Percentiles rank a stretch among this genome's conserved stretches.
phyloP scores from a whole-genome alignment of 2,329 filamentous ascomycete genomes.

The Cyphellophora attinorum region DNA sequence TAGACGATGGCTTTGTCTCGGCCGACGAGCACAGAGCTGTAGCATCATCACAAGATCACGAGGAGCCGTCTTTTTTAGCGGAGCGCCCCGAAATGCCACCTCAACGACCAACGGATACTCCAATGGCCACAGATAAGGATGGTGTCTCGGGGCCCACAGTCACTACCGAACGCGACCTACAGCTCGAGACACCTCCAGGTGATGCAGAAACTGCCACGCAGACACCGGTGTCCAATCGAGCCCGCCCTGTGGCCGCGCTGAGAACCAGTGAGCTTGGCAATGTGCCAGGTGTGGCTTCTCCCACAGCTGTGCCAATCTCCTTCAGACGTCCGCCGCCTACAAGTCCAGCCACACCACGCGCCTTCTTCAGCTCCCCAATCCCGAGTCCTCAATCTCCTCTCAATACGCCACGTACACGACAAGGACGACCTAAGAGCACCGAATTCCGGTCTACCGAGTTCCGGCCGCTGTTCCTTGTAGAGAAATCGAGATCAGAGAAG shows the following conservation, averaged over 20 bases:
- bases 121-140: conserved; percentile 20
- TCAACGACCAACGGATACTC: conserved; percentile 27
- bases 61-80: conserved; percentile 54
- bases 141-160: conserved; percentile 35
- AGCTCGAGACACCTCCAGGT: conserved; percentile 24
- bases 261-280: background rate
- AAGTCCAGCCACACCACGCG: conserved; percentile 25
- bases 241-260: conserved; percentile 3
- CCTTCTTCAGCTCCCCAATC: conserved; percentile 24
- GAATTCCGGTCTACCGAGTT: conserved; percentile 57
- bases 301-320: conserved; percentile 47
- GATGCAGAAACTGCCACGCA: conserved; percentile 1
- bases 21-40: conserved; percentile 11
- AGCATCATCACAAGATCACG: conserved; percentile 16
- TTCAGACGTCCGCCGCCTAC: conserved; percentile 43
- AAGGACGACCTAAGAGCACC: conserved; percentile 38
- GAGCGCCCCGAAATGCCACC: conserved; percentile 51
- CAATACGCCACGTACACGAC: conserved; percentile 26
- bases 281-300: conserved; percentile 22
- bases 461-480: conserved; percentile 72
- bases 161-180: conserved; percentile 33
- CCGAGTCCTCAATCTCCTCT: conserved; percentile 32
- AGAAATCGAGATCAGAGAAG: conserved; percentile 45
- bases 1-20: conserved; percentile 18
- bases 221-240: conserved; percentile 4